These are phyloP conservation scores for Wickerhamiella azyma DNA, from an alignment of 805 yeast genomes.

Conservation along the genomic window DNA sequence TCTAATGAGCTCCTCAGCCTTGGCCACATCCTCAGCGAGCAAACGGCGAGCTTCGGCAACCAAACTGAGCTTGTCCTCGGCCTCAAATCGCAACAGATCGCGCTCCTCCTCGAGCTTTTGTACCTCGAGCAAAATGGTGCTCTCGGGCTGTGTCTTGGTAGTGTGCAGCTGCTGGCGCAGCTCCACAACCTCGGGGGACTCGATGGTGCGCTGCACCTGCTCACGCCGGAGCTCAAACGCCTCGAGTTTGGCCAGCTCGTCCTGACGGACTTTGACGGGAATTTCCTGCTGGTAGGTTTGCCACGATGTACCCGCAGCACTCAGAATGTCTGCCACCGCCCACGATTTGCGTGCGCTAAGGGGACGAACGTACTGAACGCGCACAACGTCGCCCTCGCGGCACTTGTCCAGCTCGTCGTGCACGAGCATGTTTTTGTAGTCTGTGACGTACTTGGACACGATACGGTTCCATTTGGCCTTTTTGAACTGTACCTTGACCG, in stretches of 20 bases:
- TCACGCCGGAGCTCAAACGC: slow-evolving; percentile 42
- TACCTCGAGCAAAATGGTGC: slow-evolving; percentile 31
- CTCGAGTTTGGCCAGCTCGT: slow-evolving; percentile 44
- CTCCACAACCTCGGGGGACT: slow-evolving; percentile 17
- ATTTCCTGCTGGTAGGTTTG: slow-evolving; percentile 66
- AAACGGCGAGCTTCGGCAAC: slow-evolving; percentile 20
- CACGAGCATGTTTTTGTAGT: slow-evolving; percentile 71
- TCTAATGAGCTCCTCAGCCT: slow-evolving; percentile 27
- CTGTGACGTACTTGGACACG: slow-evolving; percentile 42
- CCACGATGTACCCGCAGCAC: slow-evolving; percentile 83
- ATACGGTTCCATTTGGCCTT: slow-evolving; percentile 54
- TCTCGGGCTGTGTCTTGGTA: slow-evolving; percentile 24
- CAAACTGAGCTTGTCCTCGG: slow-evolving; percentile 16
- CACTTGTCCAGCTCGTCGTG: slow-evolving; percentile 90
- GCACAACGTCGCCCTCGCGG: slow-evolving; percentile 88
- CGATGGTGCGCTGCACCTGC: slow-evolving; percentile 16
- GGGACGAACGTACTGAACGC: slow-evolving; percentile 77
- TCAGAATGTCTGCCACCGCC: slow-evolving; percentile 84
- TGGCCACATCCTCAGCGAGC: slow-evolving; percentile 25
- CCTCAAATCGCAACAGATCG: slow-evolving; percentile 24
- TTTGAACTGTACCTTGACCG: slow-evolving; percentile 84
- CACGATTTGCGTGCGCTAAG: slow-evolving; percentile 68
- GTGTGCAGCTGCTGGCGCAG: slow-evolving; percentile 12
- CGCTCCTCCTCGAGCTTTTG: slow-evolving; percentile 28
- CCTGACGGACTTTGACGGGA: slow-evolving; percentile 47